Base-by-base conservation (phyloP, 345 rosid species). In the Syzygium aromaticum region DNA sequence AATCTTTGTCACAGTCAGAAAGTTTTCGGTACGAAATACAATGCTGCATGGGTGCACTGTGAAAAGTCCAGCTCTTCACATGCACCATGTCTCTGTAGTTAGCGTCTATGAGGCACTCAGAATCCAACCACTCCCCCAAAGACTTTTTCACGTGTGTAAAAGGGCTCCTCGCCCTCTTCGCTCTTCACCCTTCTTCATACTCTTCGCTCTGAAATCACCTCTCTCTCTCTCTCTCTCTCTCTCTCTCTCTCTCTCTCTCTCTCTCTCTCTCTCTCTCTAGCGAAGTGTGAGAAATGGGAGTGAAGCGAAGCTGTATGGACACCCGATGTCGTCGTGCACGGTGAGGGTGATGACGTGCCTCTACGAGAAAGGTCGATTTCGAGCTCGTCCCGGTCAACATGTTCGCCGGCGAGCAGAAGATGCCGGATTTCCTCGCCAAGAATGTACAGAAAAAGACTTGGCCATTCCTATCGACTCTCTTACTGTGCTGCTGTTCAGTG, bases 261-360 rank as follows among this genome's bases (percentile, higher is more conserved):
- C n/a, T n/a, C n/a, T n/a, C n/a, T n/a, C n/a, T n/a, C n/a, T 49
- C 23, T 64, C 56, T 57, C 85, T 10, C 25, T 28, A 1, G 19
- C 56, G 1, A 19, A 87, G 54, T 15, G 54, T 52, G 43, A 84
- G 52, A 63, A 90, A 94, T 92, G 98, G 94, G 87, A 85, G 86
- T 95, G n/a, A n/a, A n/a, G n/a, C n/a, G 52, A 96, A 93, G 93
- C 84, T 96, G 88, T 83, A 95, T 67, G 99, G 99, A 86, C 85
- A 91, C n/a, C 90, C 93, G 54, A 90, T 94, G 94, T 96, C 98
- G 40, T 91, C 94, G 2, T 91, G 93, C 98, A 94, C 96, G 59
- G 82, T 95, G 5, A 93, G 94, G 49, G 99, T 93, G 12, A 84
- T 95, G 90, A 85, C 91, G 33, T 94, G 95, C 87, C 95, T 97